phyloP scores from a whole-genome alignment of 2,329 filamentous ascomycete species.

The Penicillium sp. region DNA sequence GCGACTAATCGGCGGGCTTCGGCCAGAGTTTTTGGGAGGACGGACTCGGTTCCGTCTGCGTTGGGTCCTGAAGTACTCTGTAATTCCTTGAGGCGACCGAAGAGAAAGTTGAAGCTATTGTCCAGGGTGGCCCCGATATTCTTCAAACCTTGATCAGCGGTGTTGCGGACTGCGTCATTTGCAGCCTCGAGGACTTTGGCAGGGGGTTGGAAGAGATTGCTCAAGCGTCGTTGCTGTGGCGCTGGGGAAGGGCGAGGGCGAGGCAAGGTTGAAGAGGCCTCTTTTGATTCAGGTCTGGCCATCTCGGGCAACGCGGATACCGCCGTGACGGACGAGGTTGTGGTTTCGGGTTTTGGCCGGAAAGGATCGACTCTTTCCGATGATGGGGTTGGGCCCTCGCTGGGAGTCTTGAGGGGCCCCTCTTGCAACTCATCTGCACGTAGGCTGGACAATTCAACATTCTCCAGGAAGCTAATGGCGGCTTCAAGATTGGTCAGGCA shows the following conservation, averaged over 20 bases:
- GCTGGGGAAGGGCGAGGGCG: slow-evolving; percentile 33
- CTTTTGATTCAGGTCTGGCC: slow-evolving; percentile 29
- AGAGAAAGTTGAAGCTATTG: slow-evolving; percentile 89
- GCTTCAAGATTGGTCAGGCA: slow-evolving; percentile 96
- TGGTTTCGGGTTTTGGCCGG: slow-evolving; percentile 25
- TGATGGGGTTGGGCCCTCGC: slow-evolving; percentile 24
- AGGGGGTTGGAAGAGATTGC: slow-evolving; percentile 82
- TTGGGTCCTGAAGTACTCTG: slow-evolving; percentile 53
- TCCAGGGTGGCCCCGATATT: slow-evolving; percentile 88
- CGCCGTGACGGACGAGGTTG: slow-evolving; percentile 31
- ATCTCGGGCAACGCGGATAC: slow-evolving; percentile 34
- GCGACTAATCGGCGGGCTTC: slow-evolving; percentile 88
- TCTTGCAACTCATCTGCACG: slow-evolving; percentile 75
- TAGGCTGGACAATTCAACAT: slow-evolving; percentile 87
- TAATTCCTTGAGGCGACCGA: slow-evolving; percentile 79
- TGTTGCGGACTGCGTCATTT: slow-evolving; percentile 80
- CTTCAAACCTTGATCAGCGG: slow-evolving; percentile 88
- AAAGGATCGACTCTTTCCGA: slow-evolving; percentile 30
- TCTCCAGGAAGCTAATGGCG: slow-evolving; percentile 90
- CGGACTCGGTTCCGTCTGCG: slow-evolving; percentile 41
- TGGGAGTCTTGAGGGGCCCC: slow-evolving; percentile 62
- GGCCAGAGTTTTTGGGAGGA: slow-evolving; percentile 84
- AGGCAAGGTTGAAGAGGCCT: slow-evolving; percentile 37
- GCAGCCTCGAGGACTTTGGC: slow-evolving; percentile 79
- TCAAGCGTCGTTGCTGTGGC: slow-evolving; percentile 72